Percentiles rank a stretch among this genome's conserved stretches.
phyloP scores from a whole-genome alignment of 1,284 basidiomycete genomes.

The Marasmius sp. region DNA sequence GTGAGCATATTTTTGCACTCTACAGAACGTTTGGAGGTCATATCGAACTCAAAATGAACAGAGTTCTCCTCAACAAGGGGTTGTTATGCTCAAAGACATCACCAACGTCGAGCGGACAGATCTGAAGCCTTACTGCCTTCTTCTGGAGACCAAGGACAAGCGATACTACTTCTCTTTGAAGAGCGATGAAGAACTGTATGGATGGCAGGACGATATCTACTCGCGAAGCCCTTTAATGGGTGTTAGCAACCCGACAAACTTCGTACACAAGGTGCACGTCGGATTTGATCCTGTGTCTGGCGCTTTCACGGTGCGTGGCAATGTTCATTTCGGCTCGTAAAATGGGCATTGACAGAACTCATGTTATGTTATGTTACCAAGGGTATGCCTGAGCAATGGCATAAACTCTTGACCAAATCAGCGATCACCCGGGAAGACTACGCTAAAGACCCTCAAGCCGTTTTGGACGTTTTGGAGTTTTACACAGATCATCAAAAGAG shows the following conservation, averaged over 20 bases:
- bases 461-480: constrained; percentile 96
- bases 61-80: constrained; percentile 64
- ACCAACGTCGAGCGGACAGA: constrained; percentile 89
- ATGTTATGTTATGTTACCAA: constrained; percentile 26
- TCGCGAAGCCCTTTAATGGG: constrained; percentile 90
- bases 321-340: constrained; percentile 5
- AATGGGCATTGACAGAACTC: not conserved
- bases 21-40: constrained; percentile 7
- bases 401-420: constrained; percentile 90
- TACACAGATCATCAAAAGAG: constrained; percentile 97
- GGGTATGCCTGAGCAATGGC: constrained; percentile 98
- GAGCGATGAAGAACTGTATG: constrained; percentile 93
- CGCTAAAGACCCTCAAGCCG: constrained; percentile 94
- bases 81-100: constrained; percentile 78
- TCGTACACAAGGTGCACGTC: constrained; percentile 97
- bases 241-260: constrained; percentile 93
- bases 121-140: constrained; percentile 88
- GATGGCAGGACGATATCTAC: constrained; percentile 97
- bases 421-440: constrained; percentile 98
- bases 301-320: constrained; percentile 78
- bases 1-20: constrained; percentile 42
- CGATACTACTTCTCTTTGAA: constrained; percentile 81
- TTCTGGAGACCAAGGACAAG: constrained; percentile 83
- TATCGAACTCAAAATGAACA: constrained; percentile 23
- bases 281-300: constrained; percentile 95